Evolutionary conservation across 805 yeast species (phyloP).

Genomic region (Cyberlindnera suaveolens): DNA sequence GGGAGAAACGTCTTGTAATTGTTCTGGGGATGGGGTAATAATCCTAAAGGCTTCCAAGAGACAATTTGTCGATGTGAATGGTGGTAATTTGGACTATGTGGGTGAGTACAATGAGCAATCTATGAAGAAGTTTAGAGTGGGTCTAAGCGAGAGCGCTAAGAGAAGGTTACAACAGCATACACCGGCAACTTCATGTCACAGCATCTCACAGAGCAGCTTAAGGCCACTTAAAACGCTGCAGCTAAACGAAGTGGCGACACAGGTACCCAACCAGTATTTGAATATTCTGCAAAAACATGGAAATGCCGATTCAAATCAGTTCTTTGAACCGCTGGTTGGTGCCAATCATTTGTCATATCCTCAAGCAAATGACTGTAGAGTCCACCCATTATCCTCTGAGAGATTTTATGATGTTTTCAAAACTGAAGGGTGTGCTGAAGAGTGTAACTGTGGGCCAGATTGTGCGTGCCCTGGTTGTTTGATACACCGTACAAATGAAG

Average conservation of each 20-base stretch:
- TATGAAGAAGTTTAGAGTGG: slow-evolving; percentile 13
- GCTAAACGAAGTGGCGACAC: neutral
- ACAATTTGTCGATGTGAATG: slow-evolving; percentile 21
- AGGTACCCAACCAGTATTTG: neutral
- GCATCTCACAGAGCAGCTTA: neutral
- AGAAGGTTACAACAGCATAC: neutral
- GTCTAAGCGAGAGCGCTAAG: neutral
- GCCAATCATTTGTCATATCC: neutral
- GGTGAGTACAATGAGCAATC: slow-evolving; percentile 20
- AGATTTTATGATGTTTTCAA: slow-evolving; percentile 16
- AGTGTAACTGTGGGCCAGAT: slow-evolving; percentile 22
- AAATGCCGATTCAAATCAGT: neutral
- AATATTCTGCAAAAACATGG: neutral
- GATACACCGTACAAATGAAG: slow-evolving; percentile 23
- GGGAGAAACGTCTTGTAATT: slow-evolving; percentile 5
- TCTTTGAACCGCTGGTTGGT: neutral
- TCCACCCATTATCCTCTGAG: neutral
- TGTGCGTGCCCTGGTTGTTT: slow-evolving; percentile 24
- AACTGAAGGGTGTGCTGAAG: slow-evolving; percentile 20
- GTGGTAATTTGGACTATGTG: slow-evolving; percentile 21
- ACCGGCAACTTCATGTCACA: neutral
- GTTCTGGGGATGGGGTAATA: slow-evolving; percentile 16
- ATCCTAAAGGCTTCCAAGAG: slow-evolving; percentile 22
- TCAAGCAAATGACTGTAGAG: neutral
- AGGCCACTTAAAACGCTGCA: neutral